These are phyloP conservation scores for Ganoderma meredithae DNA, from an alignment of 1,284 basidiomycete genomes.

Conservation along the genomic window DNA sequence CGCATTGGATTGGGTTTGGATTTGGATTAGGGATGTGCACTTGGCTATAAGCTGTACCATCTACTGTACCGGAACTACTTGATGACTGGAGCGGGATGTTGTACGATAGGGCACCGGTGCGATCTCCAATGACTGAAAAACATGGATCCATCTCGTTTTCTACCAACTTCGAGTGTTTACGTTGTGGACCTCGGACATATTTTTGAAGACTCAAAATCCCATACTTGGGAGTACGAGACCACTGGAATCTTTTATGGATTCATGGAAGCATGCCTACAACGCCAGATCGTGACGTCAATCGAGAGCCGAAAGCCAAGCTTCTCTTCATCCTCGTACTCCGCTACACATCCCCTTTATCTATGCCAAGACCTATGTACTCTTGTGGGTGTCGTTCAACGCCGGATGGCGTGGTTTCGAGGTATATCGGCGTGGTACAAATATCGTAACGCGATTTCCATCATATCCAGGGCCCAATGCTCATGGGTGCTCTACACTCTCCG, in stretches of 20 bases:
- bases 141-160: too few species aligned
- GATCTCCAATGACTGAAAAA: too few species aligned
- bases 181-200: too few species aligned
- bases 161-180: too few species aligned
- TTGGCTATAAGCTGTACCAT: background rate
- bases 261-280: background rate
- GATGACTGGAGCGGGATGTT: background rate
- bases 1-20: background rate
- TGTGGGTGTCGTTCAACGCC: constrained; percentile 5
- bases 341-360: constrained; percentile 4
- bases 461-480: background rate
- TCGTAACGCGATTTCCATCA: background rate
- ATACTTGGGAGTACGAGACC: background rate
- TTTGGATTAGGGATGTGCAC: background rate
- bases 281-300: constrained; percentile 8
- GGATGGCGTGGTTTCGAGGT: background rate
- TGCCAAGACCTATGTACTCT: constrained; percentile 22
- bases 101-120: background rate
- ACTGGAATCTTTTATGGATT: background rate
- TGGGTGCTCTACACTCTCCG: background rate
- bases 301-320: constrained; percentile 15
- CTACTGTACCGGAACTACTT: background rate
- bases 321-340: background rate
- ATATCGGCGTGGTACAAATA: background rate
- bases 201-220: background rate